phyloP scores from a whole-genome alignment of 305 asterid species.

The Fraxinus xanthoxyloides region DNA sequence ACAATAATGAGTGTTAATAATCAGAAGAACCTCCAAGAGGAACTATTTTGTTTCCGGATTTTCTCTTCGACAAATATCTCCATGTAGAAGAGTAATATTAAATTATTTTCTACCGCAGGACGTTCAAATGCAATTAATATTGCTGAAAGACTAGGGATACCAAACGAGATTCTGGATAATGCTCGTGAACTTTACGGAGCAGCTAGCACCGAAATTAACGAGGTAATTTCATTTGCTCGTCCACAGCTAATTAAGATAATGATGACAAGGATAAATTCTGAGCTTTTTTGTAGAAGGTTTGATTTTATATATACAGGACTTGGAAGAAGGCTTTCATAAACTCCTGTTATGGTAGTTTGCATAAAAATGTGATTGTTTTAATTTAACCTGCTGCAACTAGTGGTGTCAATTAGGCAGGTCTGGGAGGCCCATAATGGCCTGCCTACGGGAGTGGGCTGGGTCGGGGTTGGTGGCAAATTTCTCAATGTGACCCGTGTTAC shows the following conservation, averaged over 20 bases:
- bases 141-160: conserved; percentile 91
- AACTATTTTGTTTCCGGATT: conserved; percentile 3
- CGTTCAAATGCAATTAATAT: conserved; percentile 96
- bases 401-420: background rate
- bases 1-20: background rate
- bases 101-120: conserved; percentile 49
- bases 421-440: background rate
- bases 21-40: background rate
- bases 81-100: background rate
- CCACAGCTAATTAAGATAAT: conserved; percentile 14
- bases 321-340: background rate
- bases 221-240: conserved; percentile 49
- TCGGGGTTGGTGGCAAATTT: background rate
- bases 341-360: conserved; percentile 10
- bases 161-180: conserved; percentile 57
- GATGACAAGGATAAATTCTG: conserved; percentile 14
- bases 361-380: conserved; percentile 8
- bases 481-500: background rate
- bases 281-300: conserved; percentile 10
- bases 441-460: background rate
- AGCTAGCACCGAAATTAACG: conserved; percentile 93
- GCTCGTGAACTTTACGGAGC: conserved; percentile 92
- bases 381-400: background rate
- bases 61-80: conserved; percentile 18
- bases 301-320: conserved; percentile 6